Evolutionary conservation across 352 stramenopile species (phyloP).

Genomic region (Pythium rishiriense): DNA sequence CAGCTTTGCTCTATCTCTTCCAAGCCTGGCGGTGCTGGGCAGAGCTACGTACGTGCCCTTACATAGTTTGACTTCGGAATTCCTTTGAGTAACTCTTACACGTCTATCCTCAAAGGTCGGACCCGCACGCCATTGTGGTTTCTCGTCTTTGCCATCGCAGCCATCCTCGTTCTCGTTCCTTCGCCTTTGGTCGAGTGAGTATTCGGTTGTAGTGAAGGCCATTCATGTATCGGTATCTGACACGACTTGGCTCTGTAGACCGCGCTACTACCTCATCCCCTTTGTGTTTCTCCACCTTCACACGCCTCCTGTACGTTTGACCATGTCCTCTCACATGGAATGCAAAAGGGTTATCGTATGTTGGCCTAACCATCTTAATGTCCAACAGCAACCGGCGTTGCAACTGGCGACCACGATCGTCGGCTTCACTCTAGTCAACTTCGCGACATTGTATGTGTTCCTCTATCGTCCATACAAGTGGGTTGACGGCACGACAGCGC

Average conservation of each 20-base stretch:
- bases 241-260: conserved; percentile 33
- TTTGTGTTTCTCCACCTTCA: conserved; percentile 82
- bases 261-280: conserved; percentile 81
- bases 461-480: conserved; percentile 68
- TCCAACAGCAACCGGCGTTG: conserved; percentile 55
- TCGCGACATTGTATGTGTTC: conserved; percentile 72
- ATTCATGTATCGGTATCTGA: neutral
- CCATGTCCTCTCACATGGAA: neutral
- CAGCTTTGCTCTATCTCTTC: conserved; percentile 58
- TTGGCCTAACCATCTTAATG: neutral
- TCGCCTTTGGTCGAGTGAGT: conserved; percentile 88
- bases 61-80: neutral
- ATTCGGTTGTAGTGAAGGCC: neutral
- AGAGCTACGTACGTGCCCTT: conserved; percentile 55
- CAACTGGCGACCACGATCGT: conserved; percentile 40
- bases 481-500: conserved; percentile 73
- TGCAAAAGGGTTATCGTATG: neutral
- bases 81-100: neutral
- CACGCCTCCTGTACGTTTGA: conserved; percentile 52
- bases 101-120: conserved; percentile 32
- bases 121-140: conserved; percentile 72
- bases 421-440: conserved; percentile 65
- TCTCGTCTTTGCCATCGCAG: conserved; percentile 68
- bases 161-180: conserved; percentile 82
- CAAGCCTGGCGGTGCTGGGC: conserved; percentile 62